Evolutionary conservation across 176 grass and related monocot species (phyloP), one percentile per base, ranked within the genome.

Genomic region (Zoysia japonica): DNA sequence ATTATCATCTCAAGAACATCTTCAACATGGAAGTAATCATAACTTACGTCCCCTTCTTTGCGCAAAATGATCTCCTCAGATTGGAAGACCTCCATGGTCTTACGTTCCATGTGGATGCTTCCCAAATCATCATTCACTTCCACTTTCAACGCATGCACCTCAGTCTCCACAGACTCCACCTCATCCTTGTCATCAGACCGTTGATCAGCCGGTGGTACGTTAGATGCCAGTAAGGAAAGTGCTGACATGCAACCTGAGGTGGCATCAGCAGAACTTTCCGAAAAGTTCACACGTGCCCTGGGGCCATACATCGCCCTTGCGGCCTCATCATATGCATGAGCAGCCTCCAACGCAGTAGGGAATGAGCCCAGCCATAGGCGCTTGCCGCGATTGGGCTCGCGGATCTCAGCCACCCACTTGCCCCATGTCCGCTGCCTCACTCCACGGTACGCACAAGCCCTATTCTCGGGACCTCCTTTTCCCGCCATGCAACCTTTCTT

Each of bases 341-440:
- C 96, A 77, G 92, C 96, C 60, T 85, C 67, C 15, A 78, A 7
- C 0, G 88, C 92, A 14, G 88, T 95, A 41, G 86, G 88, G 51
- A 93, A 99, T 11, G 96, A 93, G 57, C 96, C 96, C 6, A 99
- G 81, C 96, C 96, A 99, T 4, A 99, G 90, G 20, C 92, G 84
- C 20, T 14, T 91, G 67, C 96, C 92, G 11, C 90, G 82, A 40
- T 92, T 89, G 67, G 96, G 96, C 82, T 99, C 96, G 16, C 96
- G 90, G 64, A 99, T 99, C 81, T 95, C 96, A 8, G 96, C 92
- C 16, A 99, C 96, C 96, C 96, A 99, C 28, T 99, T 99, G 38
- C 96, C 96, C 92, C 92, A 99, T 2, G 89, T 92, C 41, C 96
- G 85, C 52, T 99, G 92, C 82, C 96, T 95, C 42, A 99, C 96